Conservation (phyloP, 164 flowering plant species). For the Stephania cephalantha region DNA sequence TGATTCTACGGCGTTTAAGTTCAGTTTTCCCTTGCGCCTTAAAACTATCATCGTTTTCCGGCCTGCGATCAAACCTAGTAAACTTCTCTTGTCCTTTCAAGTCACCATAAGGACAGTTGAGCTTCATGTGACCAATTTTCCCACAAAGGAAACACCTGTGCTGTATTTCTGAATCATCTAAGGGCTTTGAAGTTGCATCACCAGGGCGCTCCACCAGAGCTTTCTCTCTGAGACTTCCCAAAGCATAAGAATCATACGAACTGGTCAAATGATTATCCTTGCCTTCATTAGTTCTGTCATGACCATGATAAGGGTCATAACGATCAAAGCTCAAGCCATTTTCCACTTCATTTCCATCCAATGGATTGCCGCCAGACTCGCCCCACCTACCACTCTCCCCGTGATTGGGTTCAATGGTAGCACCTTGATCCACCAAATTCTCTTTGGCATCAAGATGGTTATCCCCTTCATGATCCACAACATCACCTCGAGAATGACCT, state of each 20-base stretch:
- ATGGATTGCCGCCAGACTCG: conserved; percentile 16
- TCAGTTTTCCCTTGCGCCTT: conserved; percentile 18
- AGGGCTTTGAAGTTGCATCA: conserved; percentile 6
- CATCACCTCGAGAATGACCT: conserved; percentile 10
- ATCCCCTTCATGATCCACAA: conserved; percentile 20
- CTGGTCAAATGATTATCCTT: conserved; percentile 13
- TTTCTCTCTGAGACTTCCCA: conserved; percentile 16
- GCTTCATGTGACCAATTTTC: conserved; percentile 31
- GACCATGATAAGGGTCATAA: conserved; percentile 37
- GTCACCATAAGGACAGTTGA: conserved; percentile 29
- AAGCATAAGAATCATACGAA: conserved; percentile 23
- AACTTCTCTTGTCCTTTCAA: conserved; percentile 17
- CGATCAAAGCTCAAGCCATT: conserved; percentile 35
- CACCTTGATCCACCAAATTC: conserved; percentile 22
- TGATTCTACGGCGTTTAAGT: conserved; percentile 15
- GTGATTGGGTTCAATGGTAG: conserved; percentile 13
- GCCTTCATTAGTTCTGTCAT: conserved; percentile 25
- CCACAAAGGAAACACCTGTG: conserved; percentile 38
- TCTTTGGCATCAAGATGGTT: conserved; percentile 12
- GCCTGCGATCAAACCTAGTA: conserved; percentile 16
- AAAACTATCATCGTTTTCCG: conserved; percentile 12
- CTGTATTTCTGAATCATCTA: conserved; percentile 14
- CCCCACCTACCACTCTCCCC: conserved; percentile 47
- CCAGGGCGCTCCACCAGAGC: conserved; percentile 3
- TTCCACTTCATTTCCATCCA: conserved; percentile 20